Evolutionary conservation across 345 rosid species (phyloP), one percentile per base, ranked within the genome.

Genomic region (Populus tremula): DNA sequence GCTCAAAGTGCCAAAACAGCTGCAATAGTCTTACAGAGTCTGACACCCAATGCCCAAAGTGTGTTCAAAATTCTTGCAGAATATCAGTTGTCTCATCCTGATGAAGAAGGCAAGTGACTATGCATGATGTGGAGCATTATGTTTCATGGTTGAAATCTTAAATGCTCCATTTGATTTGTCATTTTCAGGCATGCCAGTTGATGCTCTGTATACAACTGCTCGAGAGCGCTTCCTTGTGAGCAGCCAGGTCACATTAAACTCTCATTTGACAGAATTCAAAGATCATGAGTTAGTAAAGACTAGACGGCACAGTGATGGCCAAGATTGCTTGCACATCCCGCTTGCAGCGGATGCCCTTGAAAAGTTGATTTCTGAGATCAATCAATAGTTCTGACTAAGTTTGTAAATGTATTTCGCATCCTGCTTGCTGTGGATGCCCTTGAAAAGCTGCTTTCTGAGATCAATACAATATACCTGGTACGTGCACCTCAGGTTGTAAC

Each of bases 241-340:
- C 79, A 93, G 93, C 81, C 96, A 88, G 89, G 89, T 92, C 68
- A 90, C 98, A 23, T 81, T 96, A 71, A 93, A 91, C 78, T 89
- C 98, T 35, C 97, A 96, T 84, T 83, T 96, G 86, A 92, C 93
- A 8, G 99, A 96, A 76, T 92, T 92, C 80, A 96, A 92, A 85
- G 99, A 96, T 85, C 98, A 92, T 21, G 98, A 93, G 70, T 85
- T 96, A 73, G 94, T 96, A 49, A 96, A 92, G 88, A 90, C 86
- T 61, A 88, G 82, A 84, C 88, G 91, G 87, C 82, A 87, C 75
- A 69, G 87, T 0, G 98, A 96, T 82, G 98, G 98, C 54, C 98
- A 93, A 84, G 99, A 93, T 78, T 93, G 98, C 90, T 82, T 93
- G 63, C 82, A 78, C 67, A 87, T 93, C 76, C 93, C 93, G 77